These are phyloP conservation scores for Oryza nivara DNA, from an alignment of 176 grass and related monocot genomes.

Conservation along the genomic window DNA sequence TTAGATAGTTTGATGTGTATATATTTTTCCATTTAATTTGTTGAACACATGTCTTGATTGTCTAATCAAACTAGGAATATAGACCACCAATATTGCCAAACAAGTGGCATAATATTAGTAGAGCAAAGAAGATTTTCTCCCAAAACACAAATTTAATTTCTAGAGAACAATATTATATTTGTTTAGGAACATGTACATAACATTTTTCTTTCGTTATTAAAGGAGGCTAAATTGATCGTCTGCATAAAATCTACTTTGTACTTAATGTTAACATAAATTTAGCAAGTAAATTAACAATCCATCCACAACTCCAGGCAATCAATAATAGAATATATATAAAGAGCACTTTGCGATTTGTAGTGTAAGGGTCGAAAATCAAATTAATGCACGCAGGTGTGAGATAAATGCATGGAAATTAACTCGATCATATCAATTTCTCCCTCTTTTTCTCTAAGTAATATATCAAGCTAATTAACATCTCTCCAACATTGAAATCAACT, in stretches of 20 bases:
- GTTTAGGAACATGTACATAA: too few relatives aligned
- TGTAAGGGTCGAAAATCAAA: background rate
- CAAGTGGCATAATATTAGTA: too few relatives aligned
- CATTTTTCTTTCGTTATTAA: too few relatives aligned
- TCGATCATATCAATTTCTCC: conserved; percentile 6
- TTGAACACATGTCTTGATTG: too few relatives aligned
- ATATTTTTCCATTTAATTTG: too few relatives aligned
- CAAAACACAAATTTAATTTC: too few relatives aligned
- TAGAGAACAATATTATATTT: too few relatives aligned
- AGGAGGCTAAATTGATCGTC: background rate
- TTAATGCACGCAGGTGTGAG: background rate
- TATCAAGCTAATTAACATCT: conserved; percentile 23
- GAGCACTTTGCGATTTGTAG: background rate
- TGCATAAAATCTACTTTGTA: background rate
- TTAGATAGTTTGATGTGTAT: too few relatives aligned
- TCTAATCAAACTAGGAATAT: too few relatives aligned
- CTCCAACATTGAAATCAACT: conserved; percentile 21
- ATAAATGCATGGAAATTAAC: background rate
- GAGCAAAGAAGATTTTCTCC: too few relatives aligned
- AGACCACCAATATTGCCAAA: too few relatives aligned
- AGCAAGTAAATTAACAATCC: background rate
- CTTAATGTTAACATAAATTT: background rate
- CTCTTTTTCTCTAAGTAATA: background rate
- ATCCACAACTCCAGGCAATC: background rate
- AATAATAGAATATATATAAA: background rate